phyloP scores from a whole-genome alignment of 345 rosid genomes.

The Melaleuca alternifolia region DNA sequence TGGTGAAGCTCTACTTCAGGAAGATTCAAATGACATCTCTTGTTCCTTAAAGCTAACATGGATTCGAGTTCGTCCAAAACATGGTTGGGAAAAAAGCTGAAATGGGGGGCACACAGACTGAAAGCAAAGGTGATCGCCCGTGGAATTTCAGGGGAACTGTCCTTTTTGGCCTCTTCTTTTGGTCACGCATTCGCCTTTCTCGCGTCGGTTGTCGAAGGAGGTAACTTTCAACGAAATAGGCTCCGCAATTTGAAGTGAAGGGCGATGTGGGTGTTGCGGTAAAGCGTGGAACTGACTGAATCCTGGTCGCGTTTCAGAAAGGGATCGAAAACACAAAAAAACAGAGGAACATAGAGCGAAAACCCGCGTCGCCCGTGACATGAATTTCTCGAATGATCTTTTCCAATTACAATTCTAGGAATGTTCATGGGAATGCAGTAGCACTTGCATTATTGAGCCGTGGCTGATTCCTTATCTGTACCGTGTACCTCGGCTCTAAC shows the following conservation, averaged over 20 bases:
- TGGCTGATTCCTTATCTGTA: background rate
- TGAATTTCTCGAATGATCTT: background rate
- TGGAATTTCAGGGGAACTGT: too few relatives aligned
- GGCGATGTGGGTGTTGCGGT: background rate
- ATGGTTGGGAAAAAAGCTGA: too few relatives aligned
- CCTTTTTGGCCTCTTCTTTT: too few relatives aligned
- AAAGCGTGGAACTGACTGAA: background rate
- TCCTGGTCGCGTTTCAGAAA: background rate
- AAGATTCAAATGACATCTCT: too few relatives aligned
- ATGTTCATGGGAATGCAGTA: background rate
- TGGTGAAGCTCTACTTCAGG: too few relatives aligned
- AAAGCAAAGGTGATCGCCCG: too few relatives aligned
- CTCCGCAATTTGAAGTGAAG: background rate
- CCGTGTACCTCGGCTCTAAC: background rate
- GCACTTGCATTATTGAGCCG: background rate
- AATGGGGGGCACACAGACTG: too few relatives aligned
- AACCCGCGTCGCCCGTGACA: background rate
- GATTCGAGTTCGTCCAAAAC: too few relatives aligned
- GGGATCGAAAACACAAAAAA: background rate
- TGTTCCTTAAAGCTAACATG: too few relatives aligned
- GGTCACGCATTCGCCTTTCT: too few relatives aligned
- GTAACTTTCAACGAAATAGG: background rate
- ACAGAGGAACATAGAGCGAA: too few relatives aligned
- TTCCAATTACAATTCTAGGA: background rate
- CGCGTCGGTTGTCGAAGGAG: background rate